Percentiles rank a stretch among this genome's conserved stretches.
These are phyloP conservation scores for Suhomyces pyralidae DNA, from an alignment of 805 yeast genomes.

Conservation along the genomic window DNA sequence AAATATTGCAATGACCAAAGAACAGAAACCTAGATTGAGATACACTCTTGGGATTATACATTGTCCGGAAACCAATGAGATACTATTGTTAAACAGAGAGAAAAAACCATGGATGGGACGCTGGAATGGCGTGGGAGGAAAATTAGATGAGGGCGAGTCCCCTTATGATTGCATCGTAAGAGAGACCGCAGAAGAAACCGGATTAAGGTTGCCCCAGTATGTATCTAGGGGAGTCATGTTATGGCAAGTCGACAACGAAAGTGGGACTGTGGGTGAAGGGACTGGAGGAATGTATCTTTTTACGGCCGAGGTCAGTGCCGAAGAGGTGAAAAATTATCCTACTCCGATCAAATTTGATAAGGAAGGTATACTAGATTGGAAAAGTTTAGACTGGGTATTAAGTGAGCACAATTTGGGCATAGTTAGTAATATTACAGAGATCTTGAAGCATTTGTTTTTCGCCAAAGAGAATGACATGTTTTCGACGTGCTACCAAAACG, in stretches of 20 bases:
- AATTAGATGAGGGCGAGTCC: conserved; percentile 32
- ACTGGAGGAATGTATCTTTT: conserved; percentile 39
- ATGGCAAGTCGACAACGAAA: conserved; percentile 26
- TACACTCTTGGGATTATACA: conserved; percentile 27
- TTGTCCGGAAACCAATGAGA: conserved; percentile 28
- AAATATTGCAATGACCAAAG: not conserved
- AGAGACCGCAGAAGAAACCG: conserved; percentile 43
- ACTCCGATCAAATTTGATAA: conserved; percentile 28
- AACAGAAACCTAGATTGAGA: conserved; percentile 5
- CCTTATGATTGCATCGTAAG: conserved; percentile 40
- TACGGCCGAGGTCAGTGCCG: conserved; percentile 32
- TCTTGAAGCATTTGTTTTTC: conserved; percentile 22
- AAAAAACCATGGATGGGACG: conserved; percentile 48
- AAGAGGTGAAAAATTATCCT: conserved; percentile 19
- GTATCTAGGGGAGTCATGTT: conserved; percentile 31
- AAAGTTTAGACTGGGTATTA: conserved; percentile 33
- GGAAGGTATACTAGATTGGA: conserved; percentile 46
- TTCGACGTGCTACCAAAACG: conserved; percentile 22
- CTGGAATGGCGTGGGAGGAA: conserved; percentile 49
- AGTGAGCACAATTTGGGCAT: conserved; percentile 37
- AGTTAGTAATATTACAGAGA: conserved; percentile 35
- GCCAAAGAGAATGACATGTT: conserved; percentile 24
- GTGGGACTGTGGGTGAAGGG: conserved; percentile 12
- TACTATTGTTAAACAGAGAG: conserved; percentile 38
- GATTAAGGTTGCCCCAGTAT: conserved; percentile 27